These are phyloP conservation scores for Kwoniella dejecticola DNA, from an alignment of 768 basidiomycete genomes.

Conservation along the genomic window DNA sequence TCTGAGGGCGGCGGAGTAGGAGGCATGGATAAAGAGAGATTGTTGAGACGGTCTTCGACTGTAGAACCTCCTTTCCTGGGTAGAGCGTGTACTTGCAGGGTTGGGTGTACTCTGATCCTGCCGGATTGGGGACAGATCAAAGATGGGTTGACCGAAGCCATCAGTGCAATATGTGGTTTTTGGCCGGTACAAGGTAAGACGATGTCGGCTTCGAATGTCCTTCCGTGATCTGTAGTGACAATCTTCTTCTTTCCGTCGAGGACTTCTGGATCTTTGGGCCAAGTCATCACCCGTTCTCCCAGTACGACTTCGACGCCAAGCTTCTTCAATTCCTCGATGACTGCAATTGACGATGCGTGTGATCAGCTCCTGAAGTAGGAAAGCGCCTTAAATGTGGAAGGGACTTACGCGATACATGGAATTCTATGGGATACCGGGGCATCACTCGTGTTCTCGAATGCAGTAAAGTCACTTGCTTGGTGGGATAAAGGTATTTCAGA, in stretches of 20 bases:
- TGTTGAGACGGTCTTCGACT: constrained; percentile 25
- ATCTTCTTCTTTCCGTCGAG: constrained; percentile 41
- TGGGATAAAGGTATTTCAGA: constrained; percentile 54
- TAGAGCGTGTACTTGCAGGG: constrained; percentile 43
- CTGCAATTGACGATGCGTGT: constrained; percentile 10
- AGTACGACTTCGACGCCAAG: constrained; percentile 49
- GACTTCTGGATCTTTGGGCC: constrained; percentile 36
- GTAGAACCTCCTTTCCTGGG: constrained; percentile 15
- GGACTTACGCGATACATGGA: constrained; percentile 53
- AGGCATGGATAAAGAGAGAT: constrained; percentile 20
- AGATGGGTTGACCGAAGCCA: constrained; percentile 41
- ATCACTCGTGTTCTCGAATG: constrained; percentile 55
- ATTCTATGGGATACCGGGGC: constrained; percentile 51
- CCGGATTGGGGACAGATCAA: constrained; percentile 41
- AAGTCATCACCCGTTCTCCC: constrained; percentile 44
- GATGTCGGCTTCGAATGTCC: constrained; percentile 48
- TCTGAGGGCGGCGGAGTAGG: constrained; percentile 22
- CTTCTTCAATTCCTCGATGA: constrained; percentile 36
- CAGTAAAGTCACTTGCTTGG: constrained; percentile 55
- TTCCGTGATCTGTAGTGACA: constrained; percentile 45
- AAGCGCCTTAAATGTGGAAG: not conserved
- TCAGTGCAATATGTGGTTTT: constrained; percentile 49
- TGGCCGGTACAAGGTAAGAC: constrained; percentile 55
- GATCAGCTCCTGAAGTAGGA: not conserved
- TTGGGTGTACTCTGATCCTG: constrained; percentile 46